A percentile compares a stretch with the other conserved stretches of the same genome.
phyloP scores from a whole-genome alignment of 495 filamentous ascomycete species.

The Podospora didyma region DNA sequence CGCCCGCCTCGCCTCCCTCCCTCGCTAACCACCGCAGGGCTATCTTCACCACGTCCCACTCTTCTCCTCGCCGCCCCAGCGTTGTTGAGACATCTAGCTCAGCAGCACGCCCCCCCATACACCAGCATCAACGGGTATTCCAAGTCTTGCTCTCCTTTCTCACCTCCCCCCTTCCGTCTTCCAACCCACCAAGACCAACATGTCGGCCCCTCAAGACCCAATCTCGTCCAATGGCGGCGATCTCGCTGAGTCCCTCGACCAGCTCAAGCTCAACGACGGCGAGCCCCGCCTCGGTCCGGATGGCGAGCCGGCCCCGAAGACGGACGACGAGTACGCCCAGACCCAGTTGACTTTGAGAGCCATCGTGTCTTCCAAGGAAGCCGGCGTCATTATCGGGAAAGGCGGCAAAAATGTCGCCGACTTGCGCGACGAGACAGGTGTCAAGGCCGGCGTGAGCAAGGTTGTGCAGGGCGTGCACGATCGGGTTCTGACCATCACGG shows the following conservation, averaged over 20 bases:
- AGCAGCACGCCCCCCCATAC: background rate
- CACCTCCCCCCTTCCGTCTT: background rate
- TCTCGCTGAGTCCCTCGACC: constrained; percentile 48
- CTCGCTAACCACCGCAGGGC: background rate
- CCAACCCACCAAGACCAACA: constrained; percentile 21
- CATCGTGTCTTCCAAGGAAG: constrained; percentile 97
- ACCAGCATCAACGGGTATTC: background rate
- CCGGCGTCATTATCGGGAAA: constrained; percentile 97
- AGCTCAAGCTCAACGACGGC: constrained; percentile 44
- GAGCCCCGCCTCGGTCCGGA: constrained; percentile 61
- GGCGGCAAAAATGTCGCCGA: constrained; percentile 97
- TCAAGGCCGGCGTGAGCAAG: constrained; percentile 97
- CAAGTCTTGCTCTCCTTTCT: background rate
- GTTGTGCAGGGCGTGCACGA: constrained; percentile 96
- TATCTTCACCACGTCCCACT: background rate
- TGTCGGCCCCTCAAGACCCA: constrained; percentile 47
- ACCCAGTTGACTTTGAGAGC: constrained; percentile 88
- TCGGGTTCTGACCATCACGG: constrained; percentile 91
- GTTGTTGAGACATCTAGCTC: background rate
- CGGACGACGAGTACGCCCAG: constrained; percentile 93
- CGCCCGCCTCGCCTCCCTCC: background rate
- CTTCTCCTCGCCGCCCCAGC: background rate
- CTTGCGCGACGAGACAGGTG: constrained; percentile 92
- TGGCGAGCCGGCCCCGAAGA: constrained; percentile 69
- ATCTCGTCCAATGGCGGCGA: constrained; percentile 36